phyloP scores from a whole-genome alignment of 305 asterid genomes.

The Rubia peregrina region DNA sequence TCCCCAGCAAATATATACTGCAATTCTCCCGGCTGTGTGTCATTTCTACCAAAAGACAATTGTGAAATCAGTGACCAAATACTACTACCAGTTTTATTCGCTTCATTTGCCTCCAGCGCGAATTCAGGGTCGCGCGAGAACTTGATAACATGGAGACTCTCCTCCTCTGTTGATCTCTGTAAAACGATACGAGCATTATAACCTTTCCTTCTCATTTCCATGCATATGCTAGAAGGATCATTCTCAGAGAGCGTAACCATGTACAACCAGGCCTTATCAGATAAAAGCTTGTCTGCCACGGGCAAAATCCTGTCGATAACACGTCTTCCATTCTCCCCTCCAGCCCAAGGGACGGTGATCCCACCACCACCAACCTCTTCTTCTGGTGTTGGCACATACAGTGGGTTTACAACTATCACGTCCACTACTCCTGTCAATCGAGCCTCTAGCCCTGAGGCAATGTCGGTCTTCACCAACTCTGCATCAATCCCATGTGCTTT shows the following conservation, averaged over 20 bases:
- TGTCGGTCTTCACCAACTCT: conserved; percentile 55
- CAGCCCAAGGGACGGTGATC: conserved; percentile 13
- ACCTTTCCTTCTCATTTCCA: conserved; percentile 12
- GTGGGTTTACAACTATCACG: conserved; percentile 80
- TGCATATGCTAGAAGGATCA: conserved; percentile 13
- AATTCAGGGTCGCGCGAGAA: background rate
- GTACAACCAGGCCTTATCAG: conserved; percentile 16
- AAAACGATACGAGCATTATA: conserved; percentile 9
- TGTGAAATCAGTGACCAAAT: conserved; percentile 4
- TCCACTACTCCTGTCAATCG: conserved; percentile 58
- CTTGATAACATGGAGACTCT: background rate
- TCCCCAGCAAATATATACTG: no score
- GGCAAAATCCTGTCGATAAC: conserved; percentile 13
- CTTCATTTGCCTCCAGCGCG: background rate
- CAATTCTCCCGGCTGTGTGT: background rate
- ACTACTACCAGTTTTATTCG: background rate
- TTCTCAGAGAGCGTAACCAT: conserved; percentile 12
- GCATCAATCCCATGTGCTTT: conserved; percentile 59
- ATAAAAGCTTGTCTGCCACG: conserved; percentile 12
- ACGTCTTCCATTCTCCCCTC: conserved; percentile 12
- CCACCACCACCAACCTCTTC: conserved; percentile 36
- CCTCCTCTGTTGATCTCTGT: background rate
- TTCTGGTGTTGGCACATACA: conserved; percentile 88
- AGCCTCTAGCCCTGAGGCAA: conserved; percentile 47
- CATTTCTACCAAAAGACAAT: conserved; percentile 3